Evolutionary conservation across 106 monocot genomes (phyloP), one percentile per base, ranked within the genome.

Genomic region (Dendrobium officinale): DNA sequence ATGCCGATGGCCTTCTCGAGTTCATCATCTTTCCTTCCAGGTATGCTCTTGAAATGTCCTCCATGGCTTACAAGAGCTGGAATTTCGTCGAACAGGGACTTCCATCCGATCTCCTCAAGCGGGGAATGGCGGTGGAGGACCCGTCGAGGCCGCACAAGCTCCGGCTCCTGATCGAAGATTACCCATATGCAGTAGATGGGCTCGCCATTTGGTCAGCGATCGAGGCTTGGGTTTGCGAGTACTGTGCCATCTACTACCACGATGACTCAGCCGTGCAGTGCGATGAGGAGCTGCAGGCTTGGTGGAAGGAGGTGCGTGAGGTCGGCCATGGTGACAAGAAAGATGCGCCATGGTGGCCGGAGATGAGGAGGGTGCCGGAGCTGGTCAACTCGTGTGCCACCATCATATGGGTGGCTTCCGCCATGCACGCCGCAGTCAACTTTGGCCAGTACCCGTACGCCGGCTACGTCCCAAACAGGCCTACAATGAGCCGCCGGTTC

Each of bases 391-490:
- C 82, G 33, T 86, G 87, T 78, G 82, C 89, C 41, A 92, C 89
- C 72, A 67, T 92, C 43, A 86, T 92, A 26, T 92, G 92, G 92
- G 55, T 88, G 4, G 84, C 86, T 29, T 92, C 92, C 4, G 89
- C 89, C 6, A 89, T 89, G 68, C 92, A 92, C 75, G 89, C 89
- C 13, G 81, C 92, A n/a, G 85, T 92, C 51, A 92, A 89, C 81
- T 89, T 92, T 82, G 92, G 80, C 31, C 92, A 92, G 79, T 92
- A 92, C 80, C 87, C 87, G 1, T 86, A 87, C 22, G 92, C 85
- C 15, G 92, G 92, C 5, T 92, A 92, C 85, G 33, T 88, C 42
- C 92, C 92, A 9, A 92, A 89, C 78, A 83, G 92, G 18, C 92
- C 92, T 2, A 83, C 89, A 0, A n/a, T 92, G 68, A 85, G 82